These are phyloP conservation scores for Fusarium sp. DNA, from an alignment of 2,329 filamentous ascomycete species.

Conservation along the genomic window DNA sequence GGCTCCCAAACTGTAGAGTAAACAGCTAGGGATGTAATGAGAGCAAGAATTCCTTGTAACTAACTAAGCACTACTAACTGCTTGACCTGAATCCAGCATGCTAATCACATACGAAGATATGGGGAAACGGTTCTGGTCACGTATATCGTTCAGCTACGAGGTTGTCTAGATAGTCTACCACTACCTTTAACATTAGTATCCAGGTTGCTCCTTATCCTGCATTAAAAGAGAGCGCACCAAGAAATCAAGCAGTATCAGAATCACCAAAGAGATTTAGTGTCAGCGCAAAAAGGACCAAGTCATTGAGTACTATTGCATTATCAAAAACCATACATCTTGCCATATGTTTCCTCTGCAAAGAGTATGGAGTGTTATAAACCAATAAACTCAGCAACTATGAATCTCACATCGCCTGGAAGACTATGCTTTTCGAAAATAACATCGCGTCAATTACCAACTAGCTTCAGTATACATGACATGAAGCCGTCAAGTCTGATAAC, in stretches of 20 bases:
- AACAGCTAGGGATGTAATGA: too few relatives aligned
- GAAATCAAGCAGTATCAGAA: not conserved
- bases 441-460: slow-evolving; percentile 2
- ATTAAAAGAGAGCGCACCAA: not conserved
- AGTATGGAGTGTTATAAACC: slow-evolving; percentile 11
- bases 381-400: slow-evolving; percentile 10
- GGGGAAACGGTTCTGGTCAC: too few relatives aligned
- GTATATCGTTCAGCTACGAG: too few relatives aligned
- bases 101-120: too few relatives aligned
- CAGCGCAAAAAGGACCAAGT: not conserved
- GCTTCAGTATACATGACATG: not conserved
- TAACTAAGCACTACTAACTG: too few relatives aligned
- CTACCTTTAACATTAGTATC: too few relatives aligned
- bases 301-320: slow-evolving; percentile 24
- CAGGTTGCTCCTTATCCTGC: too few relatives aligned
- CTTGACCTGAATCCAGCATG: too few relatives aligned
- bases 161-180: too few relatives aligned
- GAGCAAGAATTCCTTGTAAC: too few relatives aligned
- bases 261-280: not conserved
- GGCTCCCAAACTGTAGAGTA: too few relatives aligned
- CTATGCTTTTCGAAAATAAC: slow-evolving; percentile 24
- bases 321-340: slow-evolving; percentile 1
- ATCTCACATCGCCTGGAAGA: slow-evolving; percentile 11
- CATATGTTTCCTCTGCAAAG: not conserved
- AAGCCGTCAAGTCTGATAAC: slow-evolving; percentile 20